Conservation (phyloP, 305 asterid species). For the Rubia peregrina region DNA sequence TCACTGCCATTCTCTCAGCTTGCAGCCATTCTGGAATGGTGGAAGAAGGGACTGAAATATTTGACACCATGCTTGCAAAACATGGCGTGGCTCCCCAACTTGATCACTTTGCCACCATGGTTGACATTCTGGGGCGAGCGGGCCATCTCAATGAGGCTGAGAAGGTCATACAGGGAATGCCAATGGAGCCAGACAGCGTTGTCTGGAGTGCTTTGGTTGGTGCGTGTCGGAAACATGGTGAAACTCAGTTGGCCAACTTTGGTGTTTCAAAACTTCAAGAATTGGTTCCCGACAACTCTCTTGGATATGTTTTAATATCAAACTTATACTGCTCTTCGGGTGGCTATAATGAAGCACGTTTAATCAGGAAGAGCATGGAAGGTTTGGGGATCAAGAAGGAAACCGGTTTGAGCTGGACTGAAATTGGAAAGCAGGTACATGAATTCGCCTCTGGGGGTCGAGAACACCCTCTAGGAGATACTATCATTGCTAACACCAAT, state of each 20-base stretch:
- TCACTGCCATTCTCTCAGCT: constrained; percentile 70
- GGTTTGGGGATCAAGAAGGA: constrained; percentile 50
- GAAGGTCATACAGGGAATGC: constrained; percentile 49
- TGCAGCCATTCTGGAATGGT: constrained; percentile 94
- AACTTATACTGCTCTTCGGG: constrained; percentile 51
- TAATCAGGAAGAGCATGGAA: constrained; percentile 47
- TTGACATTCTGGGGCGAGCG: constrained; percentile 72
- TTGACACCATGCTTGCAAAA: constrained; percentile 40
- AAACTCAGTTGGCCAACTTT: constrained; percentile 41
- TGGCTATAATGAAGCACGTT: constrained; percentile 46
- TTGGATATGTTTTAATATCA: constrained; percentile 64
- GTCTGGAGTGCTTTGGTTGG: constrained; percentile 83
- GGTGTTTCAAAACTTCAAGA: constrained; percentile 60
- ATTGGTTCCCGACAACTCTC: constrained; percentile 62
- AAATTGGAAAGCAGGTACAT: constrained; percentile 43
- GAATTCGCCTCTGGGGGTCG: constrained; percentile 72
- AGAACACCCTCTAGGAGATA: constrained; percentile 45
- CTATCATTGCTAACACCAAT: constrained; percentile 37
- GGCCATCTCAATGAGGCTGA: constrained; percentile 56
- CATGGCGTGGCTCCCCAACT: constrained; percentile 70
- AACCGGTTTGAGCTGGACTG: constrained; percentile 83
- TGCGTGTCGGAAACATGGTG: constrained; percentile 76
- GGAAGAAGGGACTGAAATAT: constrained; percentile 53
- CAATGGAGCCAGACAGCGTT: constrained; percentile 54
- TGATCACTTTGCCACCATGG: constrained; percentile 82